Evolutionary conservation across 202 grass and related monocot genomes (phyloP).

Genomic region (Bolboschoenoplectus hybrid): DNA sequence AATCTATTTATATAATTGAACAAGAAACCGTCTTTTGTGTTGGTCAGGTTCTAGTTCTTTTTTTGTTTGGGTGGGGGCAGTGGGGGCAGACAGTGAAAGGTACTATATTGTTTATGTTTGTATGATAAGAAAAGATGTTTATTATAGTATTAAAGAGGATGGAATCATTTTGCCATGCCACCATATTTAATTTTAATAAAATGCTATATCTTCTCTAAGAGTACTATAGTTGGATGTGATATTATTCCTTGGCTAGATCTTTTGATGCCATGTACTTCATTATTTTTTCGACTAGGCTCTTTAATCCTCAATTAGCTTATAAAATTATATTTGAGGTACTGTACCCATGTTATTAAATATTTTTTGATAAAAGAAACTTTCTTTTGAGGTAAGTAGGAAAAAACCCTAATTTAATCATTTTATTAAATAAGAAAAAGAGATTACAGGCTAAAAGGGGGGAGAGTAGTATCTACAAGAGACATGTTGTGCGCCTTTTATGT

Average conservation of each 20-base stretch:
- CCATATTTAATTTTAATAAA: background rate
- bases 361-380: too few relatives aligned
- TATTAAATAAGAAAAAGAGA: too few relatives aligned
- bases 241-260: constrained; percentile 13
- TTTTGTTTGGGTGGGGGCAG: background rate
- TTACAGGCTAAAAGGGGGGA: too few relatives aligned
- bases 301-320: constrained; percentile 17
- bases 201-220: background rate
- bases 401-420: too few relatives aligned
- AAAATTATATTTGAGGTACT: background rate
- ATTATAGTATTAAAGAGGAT: constrained; percentile 12
- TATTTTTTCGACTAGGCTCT: background rate
- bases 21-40: background rate
- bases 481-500: too few relatives aligned
- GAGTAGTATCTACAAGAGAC: too few relatives aligned
- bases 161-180: constrained; percentile 35
- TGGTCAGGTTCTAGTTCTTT: background rate
- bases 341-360: background rate
- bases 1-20: background rate
- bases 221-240: constrained; percentile 12
- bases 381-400: too few relatives aligned
- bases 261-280: constrained; percentile 13
- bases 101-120: constrained; percentile 31
- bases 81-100: background rate
- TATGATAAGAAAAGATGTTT: background rate